Percentiles rank a stretch among this genome's conserved stretches.
phyloP scores from a whole-genome alignment of 495 filamentous ascomycete genomes.

The Sphaerosporella brunnea region DNA sequence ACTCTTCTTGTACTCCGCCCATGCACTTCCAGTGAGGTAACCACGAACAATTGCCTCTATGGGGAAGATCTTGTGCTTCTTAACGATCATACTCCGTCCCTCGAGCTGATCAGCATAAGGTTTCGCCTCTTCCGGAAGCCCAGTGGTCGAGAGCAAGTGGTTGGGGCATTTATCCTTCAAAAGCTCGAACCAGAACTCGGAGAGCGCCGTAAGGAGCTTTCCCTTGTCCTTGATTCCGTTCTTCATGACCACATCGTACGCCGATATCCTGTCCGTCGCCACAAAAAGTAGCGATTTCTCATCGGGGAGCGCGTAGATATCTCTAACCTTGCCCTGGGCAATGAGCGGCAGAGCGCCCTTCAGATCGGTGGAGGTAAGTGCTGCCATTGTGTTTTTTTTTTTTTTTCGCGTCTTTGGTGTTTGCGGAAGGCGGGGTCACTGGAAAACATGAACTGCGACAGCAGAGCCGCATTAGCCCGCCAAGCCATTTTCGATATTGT shows the following conservation, averaged over 20 bases:
- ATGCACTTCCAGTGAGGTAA: constrained; percentile 86
- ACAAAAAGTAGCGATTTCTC: constrained; percentile 62
- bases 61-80: constrained; percentile 60
- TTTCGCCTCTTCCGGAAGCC: constrained; percentile 34
- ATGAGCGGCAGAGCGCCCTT: constrained; percentile 37
- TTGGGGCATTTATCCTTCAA: constrained; percentile 46
- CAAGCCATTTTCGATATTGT: no score
- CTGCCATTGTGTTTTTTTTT: constrained; percentile 15
- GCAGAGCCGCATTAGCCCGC: no score
- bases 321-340: constrained; percentile 61
- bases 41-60: constrained; percentile 84
- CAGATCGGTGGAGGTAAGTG: constrained; percentile 38
- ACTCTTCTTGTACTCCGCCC: constrained; percentile 51
- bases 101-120: constrained; percentile 38
- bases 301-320: constrained; percentile 59
- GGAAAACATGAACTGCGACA: no score
- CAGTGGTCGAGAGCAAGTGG: constrained; percentile 53
- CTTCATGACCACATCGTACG: constrained; percentile 79
- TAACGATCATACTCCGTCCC: constrained; percentile 66
- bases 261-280: constrained; percentile 80
- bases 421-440: no score
- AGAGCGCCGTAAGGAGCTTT: constrained; percentile 63
- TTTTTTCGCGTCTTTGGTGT: no score
- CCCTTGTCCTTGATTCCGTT: constrained; percentile 83
- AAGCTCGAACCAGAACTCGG: constrained; percentile 68